Evolutionary conservation across 225 moss, liverwort and hornwort genomes (phyloP), one percentile per base, ranked within the genome.

Genomic region (Asterella californica): DNA sequence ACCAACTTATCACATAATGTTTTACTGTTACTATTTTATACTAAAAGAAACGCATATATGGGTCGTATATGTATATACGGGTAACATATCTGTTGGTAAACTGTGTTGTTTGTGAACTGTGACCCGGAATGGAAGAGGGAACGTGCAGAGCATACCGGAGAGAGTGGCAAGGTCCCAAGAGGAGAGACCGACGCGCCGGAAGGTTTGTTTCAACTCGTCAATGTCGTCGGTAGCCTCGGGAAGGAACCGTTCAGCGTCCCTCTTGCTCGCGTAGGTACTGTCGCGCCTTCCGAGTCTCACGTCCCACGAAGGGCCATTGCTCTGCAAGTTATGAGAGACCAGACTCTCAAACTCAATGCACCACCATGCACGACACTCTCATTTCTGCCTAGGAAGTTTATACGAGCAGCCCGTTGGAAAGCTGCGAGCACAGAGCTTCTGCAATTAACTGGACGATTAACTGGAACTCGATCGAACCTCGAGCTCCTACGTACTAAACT

Each of bases 201-300:
- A 64, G 2, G 64, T 12, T 64, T 6, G 0, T 8, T 29, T 64
- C 29, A 64, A 15, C 15, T n/a, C 0, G 29, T 64, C 3, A 2
- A 64, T 1, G 32, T 32, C 32, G 64, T 64, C 64, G 29, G 24
- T 27, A n/a, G 64, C 25, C 24, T 27, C 27, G 3, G 64, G 64
- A 12, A 64, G 25, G 64, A 15, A 27, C 7, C 29, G 29, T 27
- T 64, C 64, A 29, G 27, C 64, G 64, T n/a, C 64, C 9, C 29
- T 15, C 6, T 12, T 2, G 32, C 64, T 64, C 42, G 92, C 92
- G 2, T 63, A 84, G 37, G 71, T 79, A 80, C 90, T 88, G 77
- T 94, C 94, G 62, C 90, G 91, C 75, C 94, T 90, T 54, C 94
- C 94, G 65, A 86, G 68, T 25, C 87, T 78, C 27, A 94, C 92